Base-by-base conservation (phyloP, 1,139 yeast genomes). In the Candida sanyaensis region DNA sequence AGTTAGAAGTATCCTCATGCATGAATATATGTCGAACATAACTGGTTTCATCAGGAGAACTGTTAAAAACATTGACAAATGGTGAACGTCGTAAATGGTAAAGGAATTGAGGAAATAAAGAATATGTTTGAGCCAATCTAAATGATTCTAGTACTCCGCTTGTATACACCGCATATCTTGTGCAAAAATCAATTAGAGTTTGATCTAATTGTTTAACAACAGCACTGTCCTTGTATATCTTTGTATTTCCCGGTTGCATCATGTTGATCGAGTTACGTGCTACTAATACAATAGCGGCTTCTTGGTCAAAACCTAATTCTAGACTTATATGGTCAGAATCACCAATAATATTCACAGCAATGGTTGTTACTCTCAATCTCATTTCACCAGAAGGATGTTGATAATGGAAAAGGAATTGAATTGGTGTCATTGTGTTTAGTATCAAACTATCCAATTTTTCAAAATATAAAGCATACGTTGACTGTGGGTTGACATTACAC, bases 141-240 rank as follows among this genome's bases (percentile, higher is more conserved):
- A 93, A 93, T 24, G 96, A 84, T 37, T 77, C 73, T 39, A 92
- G 78, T 51, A 80, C 86, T 52, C 90, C 95, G 61, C 86, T 87
- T 54, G 84, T 79, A 66, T 87, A 93, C 58, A 89, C 95, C 31
- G 96, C 97, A 68, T 88, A 92, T 57, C 91, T 82, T 49, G 87
- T 83, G 68, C 98, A 92, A 56, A 89, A 76, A 55, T 91, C 87
- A 55, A 93, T 87, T 56, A 92, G 75, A 62, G 86, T 80, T 60
- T 95, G 83, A 68, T 93, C 98, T 50, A 91, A 81, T 84, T 95
- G 88, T 68, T 96, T 83, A 50, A 88, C 71, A 23, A 92, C 81
- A n/a, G 64, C 61, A 8, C 71, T 64, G 36, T 71, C 68, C 6
- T 56, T 54, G 24, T 55, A 51, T 8, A 49, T 17, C 29, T 45